These are phyloP conservation scores for Leishmania guyanensis DNA, from an alignment of 208 protist species.

Conservation along the genomic window DNA sequence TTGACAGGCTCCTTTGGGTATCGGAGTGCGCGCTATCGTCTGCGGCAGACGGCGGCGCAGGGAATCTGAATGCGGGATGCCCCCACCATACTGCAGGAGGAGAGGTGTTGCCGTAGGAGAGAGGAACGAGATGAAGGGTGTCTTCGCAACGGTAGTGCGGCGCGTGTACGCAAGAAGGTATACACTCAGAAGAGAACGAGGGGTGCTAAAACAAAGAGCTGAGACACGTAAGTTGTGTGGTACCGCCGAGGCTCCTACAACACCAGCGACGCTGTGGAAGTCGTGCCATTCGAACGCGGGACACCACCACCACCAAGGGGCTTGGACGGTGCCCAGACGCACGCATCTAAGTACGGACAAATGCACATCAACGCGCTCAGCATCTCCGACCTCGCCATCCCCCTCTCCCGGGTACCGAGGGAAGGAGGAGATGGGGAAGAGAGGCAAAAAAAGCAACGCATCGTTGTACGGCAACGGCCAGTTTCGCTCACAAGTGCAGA, in stretches of 20 bases:
- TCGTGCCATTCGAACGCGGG: not conserved
- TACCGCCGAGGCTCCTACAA: too few species aligned
- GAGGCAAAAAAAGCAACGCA: not conserved
- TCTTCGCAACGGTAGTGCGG: not conserved
- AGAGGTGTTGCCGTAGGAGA: not conserved
- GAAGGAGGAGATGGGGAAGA: not conserved
- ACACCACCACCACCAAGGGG: not conserved
- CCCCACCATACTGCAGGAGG: not conserved
- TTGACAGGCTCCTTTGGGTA: not conserved
- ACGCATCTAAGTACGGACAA: not conserved
- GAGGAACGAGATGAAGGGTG: not conserved
- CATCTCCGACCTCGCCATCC: not conserved
- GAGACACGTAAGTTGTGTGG: not conserved
- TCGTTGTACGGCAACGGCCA: not conserved
- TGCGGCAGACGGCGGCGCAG: not conserved
- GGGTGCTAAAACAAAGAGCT: constrained; percentile 1
- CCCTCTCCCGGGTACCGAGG: too few species aligned
- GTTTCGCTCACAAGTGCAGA: not conserved
- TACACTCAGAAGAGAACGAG: not conserved
- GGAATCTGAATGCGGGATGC: not conserved
- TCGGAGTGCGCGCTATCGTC: too few species aligned
- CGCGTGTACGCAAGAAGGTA: not conserved
- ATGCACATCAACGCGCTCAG: not conserved
- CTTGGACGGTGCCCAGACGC: not conserved
- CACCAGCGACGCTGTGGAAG: not conserved